Base-by-base conservation (phyloP, 2,329 filamentous ascomycete genomes). In the Metarhizium rileyi region DNA sequence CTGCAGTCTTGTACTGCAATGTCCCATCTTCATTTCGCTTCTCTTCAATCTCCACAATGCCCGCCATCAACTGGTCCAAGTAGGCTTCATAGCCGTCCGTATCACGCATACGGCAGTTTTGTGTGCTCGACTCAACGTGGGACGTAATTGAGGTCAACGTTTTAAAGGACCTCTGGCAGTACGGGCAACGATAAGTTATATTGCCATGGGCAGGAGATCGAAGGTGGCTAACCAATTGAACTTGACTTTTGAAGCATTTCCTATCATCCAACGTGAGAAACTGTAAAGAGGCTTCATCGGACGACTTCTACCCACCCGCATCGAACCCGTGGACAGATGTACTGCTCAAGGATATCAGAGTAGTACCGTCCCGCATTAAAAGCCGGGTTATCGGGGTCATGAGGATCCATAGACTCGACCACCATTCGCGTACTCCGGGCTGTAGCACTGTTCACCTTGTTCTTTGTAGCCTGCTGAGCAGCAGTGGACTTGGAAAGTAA, bases 341-440 rank as follows among this genome's bases (percentile, higher is more conserved):
- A 85, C 45, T 65, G 68, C 43, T 65, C 59, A 1, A 68, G 64
- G 27, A 70, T 61, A 0, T 61, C 47, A 38, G 73, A 65, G 49
- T 60, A 71, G 65, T 80, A 83, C 5, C 65, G 63, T 2, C 67
- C 62, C 1, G 69, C 61, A 40, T 75, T 69, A 62, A 77, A 83
- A 9, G 67, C 63, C 0, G 61, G 62, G 46, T 71, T 67, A 4
- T 67, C 55, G 0, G 80, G 80, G 50, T 83, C 70, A 33, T 67
- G 48, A 4, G 59, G 54, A 22, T 65, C 62, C 47, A 59, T 50
- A 16, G 49, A 48, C 12, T 56, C 53, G 10, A 53, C 44, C 1
- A 43, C 8, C 6, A 44, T 44, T 49, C 47, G 51, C 5, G 53
- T 47, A 7, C 47, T 57, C 6, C 57, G 56, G 2, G 49, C 38